Base-by-base conservation (phyloP, 768 basidiomycete species). In the Candolleomyces eurysporus region DNA sequence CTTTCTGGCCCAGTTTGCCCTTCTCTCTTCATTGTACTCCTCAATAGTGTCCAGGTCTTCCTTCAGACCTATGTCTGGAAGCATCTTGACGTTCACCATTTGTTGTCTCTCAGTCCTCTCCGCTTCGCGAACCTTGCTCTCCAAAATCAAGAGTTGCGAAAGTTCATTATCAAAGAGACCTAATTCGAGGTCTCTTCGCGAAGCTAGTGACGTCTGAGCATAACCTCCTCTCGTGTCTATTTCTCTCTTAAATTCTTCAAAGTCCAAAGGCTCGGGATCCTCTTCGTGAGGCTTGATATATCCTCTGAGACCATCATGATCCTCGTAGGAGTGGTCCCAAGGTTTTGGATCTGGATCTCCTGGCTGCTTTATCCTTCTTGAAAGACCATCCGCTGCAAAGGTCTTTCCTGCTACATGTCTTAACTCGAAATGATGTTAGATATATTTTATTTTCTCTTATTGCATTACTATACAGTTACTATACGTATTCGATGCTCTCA, bases 301-400 rank as follows among this genome's bases (percentile, higher is more conserved):
- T 7, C 58, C 48, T n/a, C 21, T 5, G 11, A 59, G 26, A 1
- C 58, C 58, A 39, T 59, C 58, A n/a, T n/a, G n/a, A 14, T 32
- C 45, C 13, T 48, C 46, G n/a, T 30, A 16, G 1, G 45, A 19
- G 21, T 59, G 46, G 16, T 59, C 58, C 22, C 26, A 32, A 11
- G 58, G 58, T 16, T 60, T 54, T 4, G 36, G 56, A 8, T 53
- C 51, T 11, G 50, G 48, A 22, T 60, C 61, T 22, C 65, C 59
- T 1, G 51, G 59, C 21, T 51, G 49, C 4, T 14, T 13, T 9
- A 57, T 6, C 45, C 63, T 17, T 57, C 66, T 1, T 14, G 71
- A 72, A 4, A 73, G 60, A 3, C 64, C 64, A 54, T 67, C 66
- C 1, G 63, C 60, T 26, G 62, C 67, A 50, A 62, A 62, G 7